Conservation (phyloP, 495 filamentous ascomycete species). For the Aspergillus avenaceus region DNA sequence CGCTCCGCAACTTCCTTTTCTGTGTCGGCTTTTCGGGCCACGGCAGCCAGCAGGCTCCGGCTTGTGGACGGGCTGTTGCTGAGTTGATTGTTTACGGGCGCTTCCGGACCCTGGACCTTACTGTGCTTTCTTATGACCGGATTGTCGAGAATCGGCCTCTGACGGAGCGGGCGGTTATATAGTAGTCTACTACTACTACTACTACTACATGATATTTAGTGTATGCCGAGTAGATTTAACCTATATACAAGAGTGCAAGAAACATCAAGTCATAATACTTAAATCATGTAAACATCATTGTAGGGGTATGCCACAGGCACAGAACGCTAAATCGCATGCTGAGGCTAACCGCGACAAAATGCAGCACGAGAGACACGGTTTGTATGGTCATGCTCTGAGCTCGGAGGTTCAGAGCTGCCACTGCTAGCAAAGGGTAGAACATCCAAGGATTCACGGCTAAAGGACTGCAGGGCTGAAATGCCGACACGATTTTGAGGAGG, state of each 20-base stretch:
- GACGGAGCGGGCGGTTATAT: constrained; percentile 5
- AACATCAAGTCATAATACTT: background rate
- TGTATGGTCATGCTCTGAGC: constrained; percentile 24
- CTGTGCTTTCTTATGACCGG: background rate
- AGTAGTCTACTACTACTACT: too few species aligned
- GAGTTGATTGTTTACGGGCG: constrained; percentile 1
- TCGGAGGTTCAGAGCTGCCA: constrained; percentile 53
- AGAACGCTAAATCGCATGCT: constrained; percentile 29
- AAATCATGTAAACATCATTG: background rate
- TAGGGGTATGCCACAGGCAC: constrained; percentile 28
- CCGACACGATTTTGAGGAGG: constrained; percentile 50
- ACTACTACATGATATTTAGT: background rate
- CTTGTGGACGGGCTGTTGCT: constrained; percentile 1
- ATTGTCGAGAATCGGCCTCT: background rate
- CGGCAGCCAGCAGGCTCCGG: constrained; percentile 5
- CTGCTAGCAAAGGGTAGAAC: constrained; percentile 54
- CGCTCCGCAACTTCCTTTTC: background rate
- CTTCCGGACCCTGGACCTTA: background rate
- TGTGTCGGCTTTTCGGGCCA: constrained; percentile 6
- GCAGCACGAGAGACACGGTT: constrained; percentile 19
- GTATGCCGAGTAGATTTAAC: too few species aligned
- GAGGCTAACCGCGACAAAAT: constrained; percentile 29
- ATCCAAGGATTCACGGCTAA: constrained; percentile 55
- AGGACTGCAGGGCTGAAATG: constrained; percentile 58
- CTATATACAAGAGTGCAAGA: too few species aligned